phyloP scores from a whole-genome alignment of 805 yeast genomes.

The Cyberlindnera euphorbiae region DNA sequence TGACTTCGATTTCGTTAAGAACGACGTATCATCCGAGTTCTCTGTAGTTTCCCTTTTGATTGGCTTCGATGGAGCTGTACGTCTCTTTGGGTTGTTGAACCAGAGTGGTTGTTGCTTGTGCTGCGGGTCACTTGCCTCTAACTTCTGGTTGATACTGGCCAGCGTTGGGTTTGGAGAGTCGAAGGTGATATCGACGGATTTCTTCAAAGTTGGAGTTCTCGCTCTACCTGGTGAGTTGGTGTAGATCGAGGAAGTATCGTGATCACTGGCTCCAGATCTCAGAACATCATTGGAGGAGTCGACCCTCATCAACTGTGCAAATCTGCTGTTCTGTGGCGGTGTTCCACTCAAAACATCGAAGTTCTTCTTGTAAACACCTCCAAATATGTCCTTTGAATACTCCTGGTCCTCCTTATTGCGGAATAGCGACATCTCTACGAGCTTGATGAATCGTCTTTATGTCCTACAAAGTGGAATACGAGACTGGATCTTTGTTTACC shows the following conservation, averaged over 20 bases:
- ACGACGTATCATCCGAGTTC: constrained; percentile 23
- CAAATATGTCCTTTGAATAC: constrained; percentile 24
- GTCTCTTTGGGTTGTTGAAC: constrained; percentile 40
- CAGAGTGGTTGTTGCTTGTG: constrained; percentile 27
- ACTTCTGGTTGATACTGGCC: constrained; percentile 22
- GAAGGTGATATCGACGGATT: constrained; percentile 14
- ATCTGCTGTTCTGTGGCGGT: constrained; percentile 18
- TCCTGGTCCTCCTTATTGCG: constrained; percentile 16
- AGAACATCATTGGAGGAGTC: constrained; percentile 12
- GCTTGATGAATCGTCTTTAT: too few species aligned
- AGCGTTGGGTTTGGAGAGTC: constrained; percentile 20
- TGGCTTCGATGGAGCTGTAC: constrained; percentile 43
- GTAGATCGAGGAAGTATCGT: constrained; percentile 10
- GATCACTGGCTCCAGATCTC: constrained; percentile 17
- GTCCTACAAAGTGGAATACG: too few species aligned
- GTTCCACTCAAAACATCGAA: constrained; percentile 18
- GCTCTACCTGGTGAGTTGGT: constrained; percentile 22
- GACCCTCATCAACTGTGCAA: constrained; percentile 18
- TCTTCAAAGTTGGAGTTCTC: constrained; percentile 25
- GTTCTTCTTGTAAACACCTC: constrained; percentile 21
- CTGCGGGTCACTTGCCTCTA: background rate
- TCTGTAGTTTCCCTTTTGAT: constrained; percentile 34
- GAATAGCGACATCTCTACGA: constrained; percentile 12
- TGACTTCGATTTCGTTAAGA: constrained; percentile 15
- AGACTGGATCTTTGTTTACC: constrained; percentile 4